Evolutionary conservation across 2,329 filamentous ascomycete genomes (phyloP).

Genomic region (Elsinoe necatrix): DNA sequence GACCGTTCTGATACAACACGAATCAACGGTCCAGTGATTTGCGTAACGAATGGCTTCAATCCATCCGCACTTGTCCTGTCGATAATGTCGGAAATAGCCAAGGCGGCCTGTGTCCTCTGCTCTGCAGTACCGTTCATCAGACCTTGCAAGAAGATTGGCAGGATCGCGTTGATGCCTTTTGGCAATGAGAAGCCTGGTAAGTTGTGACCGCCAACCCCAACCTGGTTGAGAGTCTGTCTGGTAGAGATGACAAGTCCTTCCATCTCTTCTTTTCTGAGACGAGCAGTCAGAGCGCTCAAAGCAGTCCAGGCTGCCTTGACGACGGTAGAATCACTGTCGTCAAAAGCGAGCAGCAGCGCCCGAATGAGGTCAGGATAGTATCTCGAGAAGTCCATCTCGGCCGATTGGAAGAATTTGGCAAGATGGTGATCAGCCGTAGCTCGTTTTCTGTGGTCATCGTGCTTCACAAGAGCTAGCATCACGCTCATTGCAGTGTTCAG

Average conservation of each 20-base stretch:
- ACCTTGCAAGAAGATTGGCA: constrained; percentile 96
- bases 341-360: constrained; percentile 81
- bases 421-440: constrained; percentile 70
- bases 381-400: constrained; percentile 81
- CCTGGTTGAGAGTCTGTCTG: constrained; percentile 73
- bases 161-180: constrained; percentile 92
- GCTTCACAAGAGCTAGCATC: constrained; percentile 76
- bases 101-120: constrained; percentile 81
- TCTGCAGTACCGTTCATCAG: constrained; percentile 93
- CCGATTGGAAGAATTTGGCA: constrained; percentile 72
- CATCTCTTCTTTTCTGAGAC: constrained; percentile 95
- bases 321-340: constrained; percentile 72
- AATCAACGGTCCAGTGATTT: constrained; percentile 95
- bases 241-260: constrained; percentile 83
- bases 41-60: constrained; percentile 89
- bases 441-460: constrained; percentile 82
- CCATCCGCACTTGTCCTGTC: constrained; percentile 83
- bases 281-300: constrained; percentile 77
- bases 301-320: constrained; percentile 86
- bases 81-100: constrained; percentile 92
- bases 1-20: constrained; percentile 95
- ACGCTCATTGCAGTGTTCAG: constrained; percentile 94
- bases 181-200: constrained; percentile 81
- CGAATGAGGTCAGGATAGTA: constrained; percentile 96
- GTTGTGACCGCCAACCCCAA: constrained; percentile 77